A percentile compares a stretch with the other conserved stretches of the same genome.
Conservation (phyloP, 345 rosid genomes). For the Draba incana region DNA sequence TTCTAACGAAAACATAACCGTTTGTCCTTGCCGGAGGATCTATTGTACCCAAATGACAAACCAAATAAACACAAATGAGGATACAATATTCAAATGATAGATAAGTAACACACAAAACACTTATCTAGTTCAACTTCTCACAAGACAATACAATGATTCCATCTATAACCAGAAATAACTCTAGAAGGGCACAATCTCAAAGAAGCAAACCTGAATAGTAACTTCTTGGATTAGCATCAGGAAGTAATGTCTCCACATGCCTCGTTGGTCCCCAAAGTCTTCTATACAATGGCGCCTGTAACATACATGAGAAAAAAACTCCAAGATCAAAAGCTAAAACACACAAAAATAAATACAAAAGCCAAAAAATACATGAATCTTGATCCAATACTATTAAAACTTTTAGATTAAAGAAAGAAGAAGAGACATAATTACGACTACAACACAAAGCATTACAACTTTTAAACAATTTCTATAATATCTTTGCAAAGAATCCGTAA, state of each 20-base stretch:
- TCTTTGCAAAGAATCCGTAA: not conserved
- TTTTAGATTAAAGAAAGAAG: not conserved
- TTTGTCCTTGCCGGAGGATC: slow-evolving; percentile 63
- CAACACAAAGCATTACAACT: not conserved
- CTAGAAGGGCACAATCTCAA: not conserved
- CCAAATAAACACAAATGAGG: slow-evolving; percentile 1
- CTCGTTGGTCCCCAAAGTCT: slow-evolving; percentile 89
- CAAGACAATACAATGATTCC: slow-evolving; percentile 3
- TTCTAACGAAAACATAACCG: slow-evolving; percentile 85
- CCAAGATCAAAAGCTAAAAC: slow-evolving; percentile 12
- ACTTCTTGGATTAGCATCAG: slow-evolving; percentile 87
- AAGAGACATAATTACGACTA: slow-evolving; percentile 11
- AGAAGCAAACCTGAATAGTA: slow-evolving; percentile 63
- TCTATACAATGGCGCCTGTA: slow-evolving; percentile 72
- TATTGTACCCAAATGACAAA: slow-evolving; percentile 39
- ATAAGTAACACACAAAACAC: not conserved
- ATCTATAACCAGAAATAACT: not conserved
- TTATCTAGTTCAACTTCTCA: not conserved
- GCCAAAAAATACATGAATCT: not conserved
- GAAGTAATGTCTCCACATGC: slow-evolving; percentile 71
- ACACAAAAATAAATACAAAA: not conserved
- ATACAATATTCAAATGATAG: not conserved
- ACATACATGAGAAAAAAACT: slow-evolving; percentile 30
- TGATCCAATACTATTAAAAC: not conserved
- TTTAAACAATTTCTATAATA: not conserved